These are phyloP conservation scores for Boletus vinaceobasis DNA, from an alignment of 768 basidiomycete genomes.

Conservation along the genomic window DNA sequence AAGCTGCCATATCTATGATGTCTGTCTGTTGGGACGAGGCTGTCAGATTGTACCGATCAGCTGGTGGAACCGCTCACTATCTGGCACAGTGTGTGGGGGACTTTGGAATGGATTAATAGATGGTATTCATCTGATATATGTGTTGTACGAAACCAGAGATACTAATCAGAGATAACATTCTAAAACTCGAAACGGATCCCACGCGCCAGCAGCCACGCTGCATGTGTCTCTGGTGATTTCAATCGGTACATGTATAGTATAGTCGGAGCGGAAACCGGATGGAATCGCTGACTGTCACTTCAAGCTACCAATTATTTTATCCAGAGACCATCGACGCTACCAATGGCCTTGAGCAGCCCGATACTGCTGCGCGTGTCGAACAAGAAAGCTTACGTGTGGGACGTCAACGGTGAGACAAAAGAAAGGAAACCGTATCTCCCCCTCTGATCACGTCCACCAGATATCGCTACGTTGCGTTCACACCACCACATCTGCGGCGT, in stretches of 20 bases:
- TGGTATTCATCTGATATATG: neutral
- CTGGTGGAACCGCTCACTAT: neutral
- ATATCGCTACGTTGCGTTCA: slow-evolving; percentile 75
- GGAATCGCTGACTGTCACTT: neutral
- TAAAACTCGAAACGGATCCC: neutral
- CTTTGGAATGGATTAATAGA: neutral
- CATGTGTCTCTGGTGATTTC: neutral
- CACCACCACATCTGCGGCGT: slow-evolving; percentile 82
- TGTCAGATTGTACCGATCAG: neutral
- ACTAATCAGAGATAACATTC: slow-evolving; percentile 13
- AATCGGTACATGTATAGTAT: no score
- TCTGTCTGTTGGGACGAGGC: neutral
- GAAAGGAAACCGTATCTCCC: neutral
- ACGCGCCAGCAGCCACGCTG: neutral
- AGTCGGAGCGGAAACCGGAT: slow-evolving; percentile 23
- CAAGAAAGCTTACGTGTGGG: slow-evolving; percentile 84
- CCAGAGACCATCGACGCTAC: neutral
- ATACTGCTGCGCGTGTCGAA: slow-evolving; percentile 74
- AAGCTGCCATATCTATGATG: slow-evolving; percentile 42
- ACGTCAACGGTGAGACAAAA: slow-evolving; percentile 61
- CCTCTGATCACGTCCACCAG: slow-evolving; percentile 38
- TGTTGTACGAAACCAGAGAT: neutral
- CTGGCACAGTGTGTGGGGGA: neutral
- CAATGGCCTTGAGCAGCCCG: slow-evolving; percentile 14
- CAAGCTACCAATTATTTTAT: neutral